Percentiles rank a stretch among this genome's conserved stretches.
These are phyloP conservation scores for Amanita muscaria DNA, from an alignment of 768 basidiomycete species.

Conservation along the genomic window DNA sequence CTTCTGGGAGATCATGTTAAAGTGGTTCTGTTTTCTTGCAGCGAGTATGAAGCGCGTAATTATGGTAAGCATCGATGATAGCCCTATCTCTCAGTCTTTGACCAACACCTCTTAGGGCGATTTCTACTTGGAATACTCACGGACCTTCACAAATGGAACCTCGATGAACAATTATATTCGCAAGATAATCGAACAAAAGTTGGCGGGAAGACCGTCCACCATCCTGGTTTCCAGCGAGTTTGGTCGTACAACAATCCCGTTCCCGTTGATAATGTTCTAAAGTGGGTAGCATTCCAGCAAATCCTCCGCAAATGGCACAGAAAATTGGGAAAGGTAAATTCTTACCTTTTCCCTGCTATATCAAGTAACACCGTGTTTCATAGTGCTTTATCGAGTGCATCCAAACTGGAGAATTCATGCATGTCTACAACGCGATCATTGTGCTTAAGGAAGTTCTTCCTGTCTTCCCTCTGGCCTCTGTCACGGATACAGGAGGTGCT, in stretches of 20 bases:
- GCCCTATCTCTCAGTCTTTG: neutral
- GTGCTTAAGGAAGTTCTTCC: slow-evolving; percentile 87
- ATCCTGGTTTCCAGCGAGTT: slow-evolving; percentile 63
- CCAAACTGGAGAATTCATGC: slow-evolving; percentile 88
- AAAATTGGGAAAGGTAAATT: slow-evolving; percentile 54
- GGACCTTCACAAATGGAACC: slow-evolving; percentile 74
- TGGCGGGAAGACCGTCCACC: slow-evolving; percentile 47
- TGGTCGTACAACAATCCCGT: slow-evolving; percentile 35
- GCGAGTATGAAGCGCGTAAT: slow-evolving; percentile 93
- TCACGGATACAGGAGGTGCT: slow-evolving; percentile 42
- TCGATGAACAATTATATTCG: slow-evolving; percentile 64
- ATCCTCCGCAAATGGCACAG: slow-evolving; percentile 81
- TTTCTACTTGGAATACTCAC: slow-evolving; percentile 75
- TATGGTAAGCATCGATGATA: slow-evolving; percentile 49
- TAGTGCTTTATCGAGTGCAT: slow-evolving; percentile 79
- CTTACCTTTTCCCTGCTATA: neutral
- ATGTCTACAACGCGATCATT: slow-evolving; percentile 93
- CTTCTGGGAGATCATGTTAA: slow-evolving; percentile 80
- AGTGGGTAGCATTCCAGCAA: slow-evolving; percentile 62
- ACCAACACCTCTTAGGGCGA: slow-evolving; percentile 46
- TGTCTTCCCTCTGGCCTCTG: slow-evolving; percentile 71
- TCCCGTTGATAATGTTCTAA: slow-evolving; percentile 45
- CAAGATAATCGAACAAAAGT: slow-evolving; percentile 61
- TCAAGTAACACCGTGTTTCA: neutral
- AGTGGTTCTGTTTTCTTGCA: slow-evolving; percentile 83